phyloP scores from a whole-genome alignment of 2,329 filamentous ascomycete species.

The Aspergillus fumigatus region DNA sequence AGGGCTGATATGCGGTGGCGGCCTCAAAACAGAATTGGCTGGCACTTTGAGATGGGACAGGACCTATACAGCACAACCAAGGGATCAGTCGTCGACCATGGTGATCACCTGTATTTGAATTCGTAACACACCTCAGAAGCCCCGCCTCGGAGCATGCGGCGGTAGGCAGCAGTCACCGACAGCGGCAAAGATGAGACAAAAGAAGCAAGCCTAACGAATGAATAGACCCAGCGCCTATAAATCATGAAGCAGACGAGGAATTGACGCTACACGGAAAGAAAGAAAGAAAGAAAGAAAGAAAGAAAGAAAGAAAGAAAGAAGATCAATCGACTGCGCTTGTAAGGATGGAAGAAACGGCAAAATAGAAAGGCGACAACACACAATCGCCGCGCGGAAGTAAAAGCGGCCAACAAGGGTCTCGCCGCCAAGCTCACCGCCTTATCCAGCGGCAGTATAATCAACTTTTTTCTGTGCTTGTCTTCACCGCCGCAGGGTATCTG shows the following conservation, averaged over 20 bases:
- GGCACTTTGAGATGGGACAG: neutral
- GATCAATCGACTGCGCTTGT: neutral
- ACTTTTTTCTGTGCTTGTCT: conserved; percentile 15
- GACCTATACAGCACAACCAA: neutral
- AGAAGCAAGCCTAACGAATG: neutral
- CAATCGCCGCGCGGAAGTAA: neutral
- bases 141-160: conserved; percentile 14
- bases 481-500: neutral
- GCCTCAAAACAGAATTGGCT: neutral
- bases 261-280: neutral
- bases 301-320: neutral
- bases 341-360: neutral
- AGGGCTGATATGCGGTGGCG: neutral
- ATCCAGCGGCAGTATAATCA: conserved; percentile 23
- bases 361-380: neutral
- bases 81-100: neutral
- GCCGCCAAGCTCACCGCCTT: conserved; percentile 17
- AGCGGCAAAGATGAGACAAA: conserved; percentile 1
- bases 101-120: neutral
- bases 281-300: neutral
- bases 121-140: conserved; percentile 9
- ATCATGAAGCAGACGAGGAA: neutral
- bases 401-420: neutral
- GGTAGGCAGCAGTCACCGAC: neutral
- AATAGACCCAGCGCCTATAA: conserved; percentile 1